phyloP scores from a whole-genome alignment of 1,284 basidiomycete genomes.

The Ustilago bromivora region DNA sequence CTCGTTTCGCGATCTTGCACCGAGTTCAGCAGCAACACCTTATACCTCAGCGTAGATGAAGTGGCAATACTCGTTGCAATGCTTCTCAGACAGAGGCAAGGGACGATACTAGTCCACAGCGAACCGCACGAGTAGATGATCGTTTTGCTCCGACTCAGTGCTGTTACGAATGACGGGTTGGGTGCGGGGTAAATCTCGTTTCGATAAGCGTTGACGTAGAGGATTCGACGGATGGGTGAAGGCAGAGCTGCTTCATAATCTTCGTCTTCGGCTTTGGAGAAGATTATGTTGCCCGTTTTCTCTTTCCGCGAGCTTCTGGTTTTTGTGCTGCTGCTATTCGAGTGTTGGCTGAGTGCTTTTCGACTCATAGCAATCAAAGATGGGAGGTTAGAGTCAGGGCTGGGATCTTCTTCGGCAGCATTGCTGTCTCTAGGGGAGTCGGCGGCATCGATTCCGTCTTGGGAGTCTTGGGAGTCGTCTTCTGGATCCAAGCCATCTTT shows the following conservation, averaged over 20 bases:
- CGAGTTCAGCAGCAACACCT: conserved; percentile 87
- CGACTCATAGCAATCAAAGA: neutral
- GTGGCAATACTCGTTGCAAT: conserved; percentile 83
- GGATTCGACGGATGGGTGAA: conserved; percentile 74
- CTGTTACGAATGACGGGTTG: conserved; percentile 82
- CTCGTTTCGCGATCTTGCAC: conserved; percentile 91
- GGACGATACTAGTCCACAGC: conserved; percentile 88
- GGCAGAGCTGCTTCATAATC: conserved; percentile 70
- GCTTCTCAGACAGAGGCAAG: conserved; percentile 86
- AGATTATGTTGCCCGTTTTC: conserved; percentile 76
- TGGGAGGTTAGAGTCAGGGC: neutral
- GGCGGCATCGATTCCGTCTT: conserved; percentile 33
- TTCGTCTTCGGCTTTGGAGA: conserved; percentile 73
- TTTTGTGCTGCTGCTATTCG: neutral
- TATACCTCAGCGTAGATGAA: conserved; percentile 79
- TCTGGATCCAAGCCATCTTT: conserved; percentile 60
- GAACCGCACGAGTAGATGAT: conserved; percentile 91
- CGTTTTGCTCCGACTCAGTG: conserved; percentile 77
- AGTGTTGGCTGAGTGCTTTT: neutral
- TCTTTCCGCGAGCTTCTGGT: conserved; percentile 13
- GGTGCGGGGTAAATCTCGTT: conserved; percentile 87
- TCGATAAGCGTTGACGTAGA: conserved; percentile 83
- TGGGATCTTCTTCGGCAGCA: conserved; percentile 24
- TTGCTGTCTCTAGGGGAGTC: conserved; percentile 27
- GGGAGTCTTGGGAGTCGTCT: conserved; percentile 53